Base-by-base conservation (phyloP, 208 protist species). In the Borovskyia barvae region DNA sequence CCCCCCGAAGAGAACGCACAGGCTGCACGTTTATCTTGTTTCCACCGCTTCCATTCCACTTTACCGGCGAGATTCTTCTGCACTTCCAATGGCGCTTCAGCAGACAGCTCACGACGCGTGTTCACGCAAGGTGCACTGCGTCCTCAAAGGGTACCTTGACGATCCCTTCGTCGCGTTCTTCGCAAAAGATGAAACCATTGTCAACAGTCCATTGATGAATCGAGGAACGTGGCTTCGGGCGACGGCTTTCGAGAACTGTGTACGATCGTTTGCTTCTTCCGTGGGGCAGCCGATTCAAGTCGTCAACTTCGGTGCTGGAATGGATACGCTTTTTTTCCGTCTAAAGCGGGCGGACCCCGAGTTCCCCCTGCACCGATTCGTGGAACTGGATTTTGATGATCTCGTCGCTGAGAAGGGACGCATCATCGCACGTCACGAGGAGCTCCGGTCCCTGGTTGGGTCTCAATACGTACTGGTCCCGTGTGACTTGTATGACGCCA, bases 201-300 rank as follows among this genome's bases (percentile, higher is more conserved):
- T 96, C 28, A 96, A 96, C 69, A 96, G 90, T 51, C 90, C 90
- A 5, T 58, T 96, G 15, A 96, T 96, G 90, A 96, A 96, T 40
- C 80, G 90, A 46, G 90, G 90, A 5, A 93, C 84, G 36, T 96
- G 90, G 90, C 76, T 96, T 42, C 81, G 90, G 22, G 90, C 87
- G 0, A 85, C 62, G 12, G 90, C 87, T 7, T 86, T 96, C 57
- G 86, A 96, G 59, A 78, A 79, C 43, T 83, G 69, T 48, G 67
- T 96, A 15, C 55, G 66, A 11, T 66, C 65, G 3, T 96, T 96
- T 59, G 73, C 77, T 0, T 41, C 58, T 0, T 9, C 67, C 8
- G 52, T 53, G 1, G 76, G 52, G 15, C 57, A 73, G 20, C 81
- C 83, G 17, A 77, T 96, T 37, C 90, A 96, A 45, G 76, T 96